These are phyloP conservation scores for Hebeloma cylindrosporum DNA, from an alignment of 768 basidiomycete species.

Conservation along the genomic window DNA sequence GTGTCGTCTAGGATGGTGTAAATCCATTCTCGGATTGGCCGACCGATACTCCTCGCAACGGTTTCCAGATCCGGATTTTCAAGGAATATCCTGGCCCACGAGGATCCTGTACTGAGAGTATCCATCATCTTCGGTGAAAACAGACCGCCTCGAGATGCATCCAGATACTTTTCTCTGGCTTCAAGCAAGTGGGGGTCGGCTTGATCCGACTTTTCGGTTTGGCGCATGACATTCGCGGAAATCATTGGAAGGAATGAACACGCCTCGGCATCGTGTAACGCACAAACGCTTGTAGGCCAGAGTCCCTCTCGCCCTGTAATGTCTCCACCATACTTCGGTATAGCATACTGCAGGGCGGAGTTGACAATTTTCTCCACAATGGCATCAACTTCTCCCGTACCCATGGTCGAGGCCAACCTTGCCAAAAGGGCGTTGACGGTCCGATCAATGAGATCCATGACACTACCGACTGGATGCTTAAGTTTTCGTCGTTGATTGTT, in stretches of 20 bases:
- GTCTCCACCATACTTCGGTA: slow-evolving; percentile 56
- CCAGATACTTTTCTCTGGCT: slow-evolving; percentile 53
- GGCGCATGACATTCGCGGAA: slow-evolving; percentile 43
- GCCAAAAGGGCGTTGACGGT: slow-evolving; percentile 59
- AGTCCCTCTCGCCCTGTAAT: slow-evolving; percentile 37
- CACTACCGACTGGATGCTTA: slow-evolving; percentile 60
- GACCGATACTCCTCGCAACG: slow-evolving; percentile 59
- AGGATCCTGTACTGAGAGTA: slow-evolving; percentile 58
- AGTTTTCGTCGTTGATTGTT: slow-evolving; percentile 47
- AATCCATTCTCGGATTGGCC: slow-evolving; percentile 62
- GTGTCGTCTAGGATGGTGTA: slow-evolving; percentile 70
- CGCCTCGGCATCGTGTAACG: slow-evolving; percentile 55
- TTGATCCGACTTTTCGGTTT: slow-evolving; percentile 30
- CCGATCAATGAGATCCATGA: slow-evolving; percentile 76
- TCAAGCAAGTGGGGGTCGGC: slow-evolving; percentile 34
- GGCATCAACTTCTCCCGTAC: slow-evolving; percentile 61
- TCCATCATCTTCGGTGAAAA: slow-evolving; percentile 62
- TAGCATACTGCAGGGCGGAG: slow-evolving; percentile 75
- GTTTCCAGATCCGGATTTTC: slow-evolving; percentile 77
- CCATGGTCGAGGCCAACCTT: slow-evolving; percentile 47
- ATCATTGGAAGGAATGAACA: slow-evolving; percentile 58
- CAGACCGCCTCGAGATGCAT: slow-evolving; percentile 60
- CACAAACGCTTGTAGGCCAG: slow-evolving; percentile 60
- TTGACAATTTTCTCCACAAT: slow-evolving; percentile 71
- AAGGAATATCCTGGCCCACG: slow-evolving; percentile 72